These are phyloP conservation scores for Lojkania enalia DNA, from an alignment of 2,329 filamentous ascomycete genomes.

Conservation along the genomic window DNA sequence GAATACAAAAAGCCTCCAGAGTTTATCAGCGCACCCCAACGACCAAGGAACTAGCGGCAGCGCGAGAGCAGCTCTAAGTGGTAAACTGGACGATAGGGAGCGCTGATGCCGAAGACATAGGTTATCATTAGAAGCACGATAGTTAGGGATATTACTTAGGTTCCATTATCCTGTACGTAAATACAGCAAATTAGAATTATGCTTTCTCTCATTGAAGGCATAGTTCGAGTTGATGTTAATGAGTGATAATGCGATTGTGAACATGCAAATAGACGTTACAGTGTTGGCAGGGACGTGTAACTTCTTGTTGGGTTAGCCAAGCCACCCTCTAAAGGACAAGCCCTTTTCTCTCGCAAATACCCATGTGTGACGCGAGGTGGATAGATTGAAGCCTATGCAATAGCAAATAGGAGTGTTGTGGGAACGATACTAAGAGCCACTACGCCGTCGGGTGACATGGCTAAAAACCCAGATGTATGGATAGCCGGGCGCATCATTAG, in stretches of 20 bases:
- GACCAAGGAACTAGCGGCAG: conserved; percentile 46
- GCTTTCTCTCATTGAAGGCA: conserved; percentile 37
- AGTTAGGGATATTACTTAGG: conserved; percentile 44
- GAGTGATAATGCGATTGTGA: conserved; percentile 33
- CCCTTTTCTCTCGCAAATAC: conserved; percentile 43
- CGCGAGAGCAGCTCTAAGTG: conserved; percentile 43
- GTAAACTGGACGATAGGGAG: conserved; percentile 43
- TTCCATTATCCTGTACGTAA: conserved; percentile 7
- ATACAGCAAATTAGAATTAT: background rate
- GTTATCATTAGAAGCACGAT: conserved; percentile 45
- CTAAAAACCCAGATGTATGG: conserved; percentile 42
- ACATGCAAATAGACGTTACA: conserved; percentile 33
- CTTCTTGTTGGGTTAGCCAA: conserved; percentile 30
- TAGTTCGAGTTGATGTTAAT: conserved; percentile 43
- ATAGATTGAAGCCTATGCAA: conserved; percentile 37
- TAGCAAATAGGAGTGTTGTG: conserved; percentile 35
- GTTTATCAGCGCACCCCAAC: conserved; percentile 45
- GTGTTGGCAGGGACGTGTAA: conserved; percentile 37
- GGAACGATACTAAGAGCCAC: conserved; percentile 36
- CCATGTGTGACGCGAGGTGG: conserved; percentile 41
- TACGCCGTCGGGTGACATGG: conserved; percentile 31
- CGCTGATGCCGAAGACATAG: conserved; percentile 48
- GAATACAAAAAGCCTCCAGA: conserved; percentile 41
- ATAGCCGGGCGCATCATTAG: conserved; percentile 34
- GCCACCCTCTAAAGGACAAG: conserved; percentile 37